These are phyloP conservation scores for Massariosphaeria phaeospora DNA, from an alignment of 495 filamentous ascomycete species.

Conservation along the genomic window DNA sequence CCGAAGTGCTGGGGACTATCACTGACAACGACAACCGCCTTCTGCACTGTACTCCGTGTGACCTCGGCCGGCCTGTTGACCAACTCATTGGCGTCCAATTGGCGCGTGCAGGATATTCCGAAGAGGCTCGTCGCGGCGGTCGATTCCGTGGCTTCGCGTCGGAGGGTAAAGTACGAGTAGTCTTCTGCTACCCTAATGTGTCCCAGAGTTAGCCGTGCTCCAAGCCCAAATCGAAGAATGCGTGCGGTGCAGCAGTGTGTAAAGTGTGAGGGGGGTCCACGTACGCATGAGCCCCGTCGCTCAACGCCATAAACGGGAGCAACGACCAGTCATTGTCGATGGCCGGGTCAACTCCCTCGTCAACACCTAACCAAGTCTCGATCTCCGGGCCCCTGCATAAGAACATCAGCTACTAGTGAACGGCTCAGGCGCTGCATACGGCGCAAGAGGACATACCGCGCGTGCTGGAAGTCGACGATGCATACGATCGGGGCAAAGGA, in stretches of 20 bases:
- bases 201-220: slow-evolving; percentile 10
- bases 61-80: slow-evolving; percentile 78
- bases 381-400: slow-evolving; percentile 78
- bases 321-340: slow-evolving; percentile 85
- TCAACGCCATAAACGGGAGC: slow-evolving; percentile 95
- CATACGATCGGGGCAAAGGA: slow-evolving; percentile 60
- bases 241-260: background rate
- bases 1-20: slow-evolving; percentile 65
- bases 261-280: slow-evolving; percentile 33
- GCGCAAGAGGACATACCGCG: slow-evolving; percentile 51
- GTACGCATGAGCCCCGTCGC: slow-evolving; percentile 91
- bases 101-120: slow-evolving; percentile 90
- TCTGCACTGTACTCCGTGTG: slow-evolving; percentile 92
- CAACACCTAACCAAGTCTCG: slow-evolving; percentile 79
- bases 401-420: background rate
- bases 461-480: slow-evolving; percentile 97
- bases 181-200: slow-evolving; percentile 75
- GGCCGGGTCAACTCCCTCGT: slow-evolving; percentile 74
- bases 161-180: slow-evolving; percentile 96
- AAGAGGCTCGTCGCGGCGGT: slow-evolving; percentile 78
- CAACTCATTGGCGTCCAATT: slow-evolving; percentile 75
- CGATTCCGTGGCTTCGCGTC: slow-evolving; percentile 56
- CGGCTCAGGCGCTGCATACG: background rate
- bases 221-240: background rate
- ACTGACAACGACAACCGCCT: slow-evolving; percentile 95